Evolutionary conservation across 2,329 filamentous ascomycete species (phyloP).

Genomic region (Colletotrichum destructivum): DNA sequence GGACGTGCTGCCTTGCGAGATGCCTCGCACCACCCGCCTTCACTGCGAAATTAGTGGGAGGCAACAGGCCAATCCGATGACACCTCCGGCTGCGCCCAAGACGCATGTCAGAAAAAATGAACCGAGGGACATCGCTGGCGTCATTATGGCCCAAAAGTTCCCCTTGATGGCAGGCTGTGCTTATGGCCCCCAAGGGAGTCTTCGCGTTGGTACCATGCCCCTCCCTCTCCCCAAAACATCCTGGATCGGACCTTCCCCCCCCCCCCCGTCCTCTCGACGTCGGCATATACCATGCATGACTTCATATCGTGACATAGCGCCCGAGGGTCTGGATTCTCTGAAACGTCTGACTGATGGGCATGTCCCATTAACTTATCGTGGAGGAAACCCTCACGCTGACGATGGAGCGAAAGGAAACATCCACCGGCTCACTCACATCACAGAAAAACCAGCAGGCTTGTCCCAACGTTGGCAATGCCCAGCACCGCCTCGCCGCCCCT

Average conservation of each 20-base stretch:
- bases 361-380: background rate
- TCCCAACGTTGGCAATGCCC: background rate
- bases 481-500: slow-evolving; percentile 14
- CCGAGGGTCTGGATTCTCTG: slow-evolving; percentile 31
- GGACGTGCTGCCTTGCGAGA: slow-evolving; percentile 29
- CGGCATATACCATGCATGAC: slow-evolving; percentile 9
- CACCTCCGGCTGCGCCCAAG: slow-evolving; percentile 18
- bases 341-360: slow-evolving; percentile 15
- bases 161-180: slow-evolving; percentile 39
- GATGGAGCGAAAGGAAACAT: slow-evolving; percentile 12
- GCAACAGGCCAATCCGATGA: slow-evolving; percentile 21
- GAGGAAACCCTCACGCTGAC: slow-evolving; percentile 22
- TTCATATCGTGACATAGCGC: slow-evolving; percentile 26
- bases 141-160: slow-evolving; percentile 25
- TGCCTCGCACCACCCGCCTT: slow-evolving; percentile 23
- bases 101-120: slow-evolving; percentile 37
- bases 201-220: slow-evolving; percentile 4
- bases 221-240: background rate
- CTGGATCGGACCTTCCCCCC: background rate
- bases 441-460: background rate
- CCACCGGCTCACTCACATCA: slow-evolving; percentile 6
- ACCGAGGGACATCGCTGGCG: slow-evolving; percentile 27
- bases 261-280: background rate
- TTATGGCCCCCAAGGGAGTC: slow-evolving; percentile 19
- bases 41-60: slow-evolving; percentile 21